Base-by-base conservation (phyloP, 306 rosid species). In the Adenanthera pavonina region DNA sequence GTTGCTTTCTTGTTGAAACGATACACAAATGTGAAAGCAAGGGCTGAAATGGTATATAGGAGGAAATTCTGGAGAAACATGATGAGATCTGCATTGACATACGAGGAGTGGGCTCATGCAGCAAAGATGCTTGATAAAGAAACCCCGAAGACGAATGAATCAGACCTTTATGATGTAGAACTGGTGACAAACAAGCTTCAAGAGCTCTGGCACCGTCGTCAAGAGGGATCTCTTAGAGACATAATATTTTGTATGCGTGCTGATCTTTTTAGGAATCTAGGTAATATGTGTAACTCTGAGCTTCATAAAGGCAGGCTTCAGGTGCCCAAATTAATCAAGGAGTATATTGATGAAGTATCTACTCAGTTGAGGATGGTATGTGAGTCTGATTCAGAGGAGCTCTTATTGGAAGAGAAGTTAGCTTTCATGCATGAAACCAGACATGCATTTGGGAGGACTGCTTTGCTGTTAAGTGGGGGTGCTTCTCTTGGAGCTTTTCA, bases 21-120 rank as follows among this genome's bases (percentile, higher is more conserved):
- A 13, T 90, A 84, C 81, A 83, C 97, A 2, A 90, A 83, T 79
- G 97, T 91, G 9, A 93, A 91, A 84, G 78, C 72, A 71, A 87
- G 78, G 83, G 97, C 97, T 0, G 92, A 93, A 83, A 82, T 90
- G 93, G 97, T 89, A 20, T 93, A 91, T 66, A 84, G 91, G 80
- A 84, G 97, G 87, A 93, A 93, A 3, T 93, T 93, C 59, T 93
- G 97, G 97, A 89, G 92, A 79, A 93, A 93, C 69, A 90, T 93
- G 97, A 91, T 93, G 97, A 85, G 90, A 82, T 67, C 92, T 69
- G 97, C 97, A 41, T 86, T 93, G 89, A 85, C 93, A 38, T 91
- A 93, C 48, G 97, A 93, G 91, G 97, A 93, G 80, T 91, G 97
- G 97, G 92, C 94, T 85, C 97, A 91, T 86, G 97, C 97, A 62